phyloP scores from a whole-genome alignment of 306 rosid species.

The Lathyrus tuberosus region DNA sequence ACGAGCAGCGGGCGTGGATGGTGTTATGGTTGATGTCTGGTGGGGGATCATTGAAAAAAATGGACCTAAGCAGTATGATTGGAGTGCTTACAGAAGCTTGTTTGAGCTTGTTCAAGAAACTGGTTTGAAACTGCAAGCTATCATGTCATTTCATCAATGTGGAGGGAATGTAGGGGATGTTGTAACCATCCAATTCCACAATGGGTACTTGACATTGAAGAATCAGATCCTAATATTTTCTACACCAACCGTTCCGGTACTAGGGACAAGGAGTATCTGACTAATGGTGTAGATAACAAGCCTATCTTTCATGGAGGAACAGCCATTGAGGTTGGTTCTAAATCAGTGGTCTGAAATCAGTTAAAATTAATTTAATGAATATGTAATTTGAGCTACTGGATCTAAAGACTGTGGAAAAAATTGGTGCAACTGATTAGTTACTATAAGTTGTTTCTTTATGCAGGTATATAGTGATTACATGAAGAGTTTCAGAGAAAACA shows the following conservation, averaged over 20 bases:
- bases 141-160: slow-evolving; percentile 91
- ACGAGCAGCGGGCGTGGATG: slow-evolving; percentile 63
- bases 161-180: slow-evolving; percentile 87
- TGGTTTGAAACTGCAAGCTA: slow-evolving; percentile 75
- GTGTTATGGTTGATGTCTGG: slow-evolving; percentile 96
- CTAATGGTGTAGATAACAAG: slow-evolving; percentile 74
- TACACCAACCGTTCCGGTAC: slow-evolving; percentile 64
- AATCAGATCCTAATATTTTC: slow-evolving; percentile 68
- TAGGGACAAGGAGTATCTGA: slow-evolving; percentile 68
- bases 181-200: slow-evolving; percentile 64
- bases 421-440: background rate
- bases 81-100: slow-evolving; percentile 73
- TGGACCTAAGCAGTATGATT: slow-evolving; percentile 71
- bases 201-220: slow-evolving; percentile 73
- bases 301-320: too few relatives aligned
- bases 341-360: too few relatives aligned
- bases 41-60: slow-evolving; percentile 80
- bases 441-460: slow-evolving; percentile 13
- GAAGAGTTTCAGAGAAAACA: slow-evolving; percentile 81
- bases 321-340: too few relatives aligned
- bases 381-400: too few relatives aligned
- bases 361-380: too few relatives aligned
- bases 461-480: slow-evolving; percentile 80
- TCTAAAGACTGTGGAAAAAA: too few relatives aligned
- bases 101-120: slow-evolving; percentile 61